Percentiles rank a stretch among this genome's conserved stretches.
These are phyloP conservation scores for Nakazawaea anatomiae DNA, from an alignment of 805 yeast species.

Conservation along the genomic window DNA sequence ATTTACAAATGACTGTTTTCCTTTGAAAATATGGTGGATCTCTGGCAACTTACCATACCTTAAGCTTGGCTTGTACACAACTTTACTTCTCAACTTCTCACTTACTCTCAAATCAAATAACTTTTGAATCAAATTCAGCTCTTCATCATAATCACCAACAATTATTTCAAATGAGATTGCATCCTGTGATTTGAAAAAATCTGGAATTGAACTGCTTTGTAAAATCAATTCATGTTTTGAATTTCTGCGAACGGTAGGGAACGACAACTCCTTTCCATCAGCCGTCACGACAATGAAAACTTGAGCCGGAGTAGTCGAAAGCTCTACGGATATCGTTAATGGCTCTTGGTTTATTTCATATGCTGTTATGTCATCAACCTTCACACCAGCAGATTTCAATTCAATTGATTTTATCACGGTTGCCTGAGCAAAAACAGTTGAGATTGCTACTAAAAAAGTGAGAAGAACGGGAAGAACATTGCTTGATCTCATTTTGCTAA, in stretches of 20 bases:
- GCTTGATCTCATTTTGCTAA: background rate
- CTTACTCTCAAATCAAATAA: conserved; percentile 15
- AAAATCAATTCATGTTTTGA: conserved; percentile 12
- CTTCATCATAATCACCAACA: conserved; percentile 20
- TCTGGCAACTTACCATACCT: conserved; percentile 50
- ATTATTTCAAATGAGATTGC: conserved; percentile 18
- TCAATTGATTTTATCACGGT: background rate
- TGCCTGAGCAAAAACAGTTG: background rate
- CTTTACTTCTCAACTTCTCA: conserved; percentile 1
- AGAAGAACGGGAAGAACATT: background rate
- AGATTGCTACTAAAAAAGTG: background rate
- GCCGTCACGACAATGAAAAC: conserved; percentile 15
- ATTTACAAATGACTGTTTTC: conserved; percentile 46
- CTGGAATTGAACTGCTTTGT: conserved; percentile 18
- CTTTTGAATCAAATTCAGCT: conserved; percentile 12
- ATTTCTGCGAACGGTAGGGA: conserved; percentile 15
- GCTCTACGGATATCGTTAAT: conserved; percentile 6
- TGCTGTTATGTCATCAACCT: conserved; percentile 1
- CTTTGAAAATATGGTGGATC: conserved; percentile 56
- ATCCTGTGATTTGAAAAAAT: conserved; percentile 15
- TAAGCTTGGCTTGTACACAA: conserved; percentile 15
- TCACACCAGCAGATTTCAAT: background rate
- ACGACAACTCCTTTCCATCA: conserved; percentile 14
- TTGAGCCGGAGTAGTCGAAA: conserved; percentile 18
- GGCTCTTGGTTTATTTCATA: conserved; percentile 2